Evolutionary conservation across 2,329 filamentous ascomycete genomes (phyloP).

Genomic region (Neonectria magnoliae): DNA sequence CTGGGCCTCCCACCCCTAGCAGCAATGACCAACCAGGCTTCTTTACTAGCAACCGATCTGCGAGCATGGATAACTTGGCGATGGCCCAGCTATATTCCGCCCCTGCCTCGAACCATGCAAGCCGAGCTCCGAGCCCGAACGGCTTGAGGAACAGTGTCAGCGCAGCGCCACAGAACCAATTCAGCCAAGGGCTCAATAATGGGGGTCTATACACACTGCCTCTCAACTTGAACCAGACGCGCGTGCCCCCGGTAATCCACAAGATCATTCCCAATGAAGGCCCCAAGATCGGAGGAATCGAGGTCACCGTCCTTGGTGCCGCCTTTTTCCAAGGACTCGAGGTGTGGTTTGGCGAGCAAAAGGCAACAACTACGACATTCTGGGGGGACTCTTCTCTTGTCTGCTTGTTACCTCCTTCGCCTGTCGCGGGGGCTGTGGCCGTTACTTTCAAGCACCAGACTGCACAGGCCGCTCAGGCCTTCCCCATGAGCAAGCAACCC

Average conservation of each 20-base stretch:
- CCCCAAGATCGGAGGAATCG: conserved; percentile 83
- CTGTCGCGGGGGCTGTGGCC: conserved; percentile 72
- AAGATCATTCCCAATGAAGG: conserved; percentile 87
- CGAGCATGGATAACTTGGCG: conserved; percentile 72
- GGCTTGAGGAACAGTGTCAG: conserved; percentile 59
- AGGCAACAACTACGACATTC: conserved; percentile 77
- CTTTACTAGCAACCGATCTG: conserved; percentile 65
- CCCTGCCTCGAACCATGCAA: conserved; percentile 76
- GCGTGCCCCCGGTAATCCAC: conserved; percentile 70
- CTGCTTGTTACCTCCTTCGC: conserved; percentile 78
- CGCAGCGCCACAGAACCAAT: conserved; percentile 54
- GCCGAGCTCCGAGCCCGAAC: conserved; percentile 80
- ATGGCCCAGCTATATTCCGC: conserved; percentile 76
- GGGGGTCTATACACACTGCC: conserved; percentile 63
- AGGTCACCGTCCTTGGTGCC: conserved; percentile 85
- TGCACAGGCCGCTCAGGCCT: conserved; percentile 49
- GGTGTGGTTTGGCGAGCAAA: conserved; percentile 80
- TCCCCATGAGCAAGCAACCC: conserved; percentile 53
- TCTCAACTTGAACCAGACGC: conserved; percentile 59
- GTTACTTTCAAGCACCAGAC: conserved; percentile 73
- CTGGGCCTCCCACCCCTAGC: conserved; percentile 73
- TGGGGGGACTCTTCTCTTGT: conserved; percentile 85
- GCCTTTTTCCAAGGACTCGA: conserved; percentile 81
- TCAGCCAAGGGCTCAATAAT: conserved; percentile 58
- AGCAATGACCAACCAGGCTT: conserved; percentile 70